Evolutionary conservation across 163 green algal genomes (phyloP).

Genomic region (Dunaliella salina): DNA sequence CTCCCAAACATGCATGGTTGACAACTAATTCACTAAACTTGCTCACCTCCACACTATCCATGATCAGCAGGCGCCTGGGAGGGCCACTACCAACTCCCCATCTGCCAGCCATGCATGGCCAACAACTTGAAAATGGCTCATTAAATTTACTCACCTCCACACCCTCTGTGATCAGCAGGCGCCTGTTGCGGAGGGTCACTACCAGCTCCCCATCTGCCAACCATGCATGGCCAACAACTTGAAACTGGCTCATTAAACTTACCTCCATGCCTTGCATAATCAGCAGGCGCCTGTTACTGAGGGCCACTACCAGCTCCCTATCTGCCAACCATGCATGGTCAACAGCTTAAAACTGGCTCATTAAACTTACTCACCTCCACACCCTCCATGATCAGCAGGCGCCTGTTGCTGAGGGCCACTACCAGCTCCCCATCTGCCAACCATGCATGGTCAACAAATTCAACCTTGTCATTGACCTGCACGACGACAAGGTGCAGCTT

Average conservation of each 20-base stretch:
- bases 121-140: no score
- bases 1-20: neutral
- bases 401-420: neutral
- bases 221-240: no score
- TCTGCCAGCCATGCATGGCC: no score
- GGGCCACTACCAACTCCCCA: neutral
- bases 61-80: slow-evolving; percentile 3
- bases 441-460: slow-evolving; percentile 7
- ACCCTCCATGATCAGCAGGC: slow-evolving; percentile 8
- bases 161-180: slow-evolving; percentile 3
- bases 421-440: slow-evolving; percentile 1
- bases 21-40: no score
- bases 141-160: slow-evolving; percentile 9
- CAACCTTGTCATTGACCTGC: neutral
- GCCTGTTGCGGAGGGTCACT: neutral
- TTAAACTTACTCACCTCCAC: neutral
- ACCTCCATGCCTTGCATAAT: slow-evolving; percentile 4
- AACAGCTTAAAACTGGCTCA: no score
- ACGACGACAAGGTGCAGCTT: no score
- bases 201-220: slow-evolving; percentile 2
- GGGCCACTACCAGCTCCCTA: neutral
- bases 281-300: slow-evolving; percentile 6
- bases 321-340: slow-evolving; percentile 2
- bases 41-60: slow-evolving; percentile 6
- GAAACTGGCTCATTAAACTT: no score